Percentiles rank a stretch among this genome's conserved stretches.
Evolutionary conservation across 441 rosid genomes (phyloP).

Genomic region (Melastoma candidum): DNA sequence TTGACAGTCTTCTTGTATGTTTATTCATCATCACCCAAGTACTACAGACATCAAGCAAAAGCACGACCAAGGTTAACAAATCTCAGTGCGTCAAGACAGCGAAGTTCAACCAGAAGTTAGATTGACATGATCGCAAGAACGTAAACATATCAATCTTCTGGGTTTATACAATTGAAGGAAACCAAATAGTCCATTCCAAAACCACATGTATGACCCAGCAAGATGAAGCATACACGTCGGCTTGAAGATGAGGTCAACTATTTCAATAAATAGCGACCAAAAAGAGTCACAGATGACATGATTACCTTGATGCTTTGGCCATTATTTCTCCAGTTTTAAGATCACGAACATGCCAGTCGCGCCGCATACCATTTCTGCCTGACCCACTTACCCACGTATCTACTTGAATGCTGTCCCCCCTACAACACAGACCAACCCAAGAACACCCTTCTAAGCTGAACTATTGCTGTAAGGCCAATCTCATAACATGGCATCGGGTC

Average conservation of each 20-base stretch:
- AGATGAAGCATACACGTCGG: background rate
- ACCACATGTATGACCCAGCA: too few species aligned
- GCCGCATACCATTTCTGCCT: slow-evolving; percentile 97
- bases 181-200: too few species aligned
- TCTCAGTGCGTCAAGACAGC: too few species aligned
- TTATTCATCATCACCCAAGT: slow-evolving; percentile 99
- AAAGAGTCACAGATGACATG: background rate
- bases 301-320: slow-evolving; percentile 85
- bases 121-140: too few species aligned
- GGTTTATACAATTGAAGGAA: too few species aligned
- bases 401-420: slow-evolving; percentile 92
- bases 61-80: background rate
- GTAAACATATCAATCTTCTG: too few species aligned
- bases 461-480: too few species aligned
- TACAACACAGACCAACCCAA: slow-evolving; percentile 14
- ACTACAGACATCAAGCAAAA: slow-evolving; percentile 29
- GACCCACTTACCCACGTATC: slow-evolving; percentile 92
- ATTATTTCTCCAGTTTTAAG: slow-evolving; percentile 68
- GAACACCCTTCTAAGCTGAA: too few species aligned
- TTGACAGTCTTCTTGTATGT: slow-evolving; percentile 81
- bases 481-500: too few species aligned
- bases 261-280: background rate
- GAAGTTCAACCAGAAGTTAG: too few species aligned
- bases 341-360: slow-evolving; percentile 85
- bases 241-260: background rate